Base-by-base conservation (phyloP, 345 rosid species). In the Gossypium ekmanianum region DNA sequence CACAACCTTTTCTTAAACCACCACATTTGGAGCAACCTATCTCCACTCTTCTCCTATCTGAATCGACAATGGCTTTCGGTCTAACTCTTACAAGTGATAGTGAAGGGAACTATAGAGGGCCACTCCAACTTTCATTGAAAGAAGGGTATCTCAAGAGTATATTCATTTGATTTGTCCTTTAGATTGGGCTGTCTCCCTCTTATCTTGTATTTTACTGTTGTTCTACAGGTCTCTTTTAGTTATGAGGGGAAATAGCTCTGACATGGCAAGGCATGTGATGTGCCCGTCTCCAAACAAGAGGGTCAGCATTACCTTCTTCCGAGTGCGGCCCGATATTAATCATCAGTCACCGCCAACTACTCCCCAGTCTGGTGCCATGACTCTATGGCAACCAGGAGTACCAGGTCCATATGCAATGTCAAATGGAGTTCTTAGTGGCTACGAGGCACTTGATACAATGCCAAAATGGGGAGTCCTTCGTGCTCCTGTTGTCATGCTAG, bases 11-110 rank as follows among this genome's bases (percentile, higher is more conserved):
- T 70, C 88, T 87, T 74, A 95, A 95, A 68, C 99, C 99, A 74
- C 98, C 99, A 24, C 99, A 95, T 73, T 83, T 95, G 86, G 99
- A 93, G 43, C 99, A 93, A 78, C 98, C 98, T 39, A 77, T 95
- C 79, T 91, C 98, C 55, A 88, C 94, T 52, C 93, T 95, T 68
- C 79, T 91, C 67, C 90, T 95, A 70, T 87, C 97, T 43, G 91
- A 93, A 77, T 90, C 97, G 67, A 87, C 88, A 59, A 93, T 95
- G 96, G 94, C 92, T 54, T 95, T 87, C 78, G 99, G 99, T 24
- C 90, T 87, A 71, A 85, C 81, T 76, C 92, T 95, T 50, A 83
- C 79, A 82, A 82, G 86, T 68, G 93, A 95, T 70, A 82, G 65
- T 13, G 91, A 93, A 54, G 99, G 97, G 70, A 90, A 87, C 89